Conservation (phyloP, 306 rosid species). For the Acacia melanoxylon region DNA sequence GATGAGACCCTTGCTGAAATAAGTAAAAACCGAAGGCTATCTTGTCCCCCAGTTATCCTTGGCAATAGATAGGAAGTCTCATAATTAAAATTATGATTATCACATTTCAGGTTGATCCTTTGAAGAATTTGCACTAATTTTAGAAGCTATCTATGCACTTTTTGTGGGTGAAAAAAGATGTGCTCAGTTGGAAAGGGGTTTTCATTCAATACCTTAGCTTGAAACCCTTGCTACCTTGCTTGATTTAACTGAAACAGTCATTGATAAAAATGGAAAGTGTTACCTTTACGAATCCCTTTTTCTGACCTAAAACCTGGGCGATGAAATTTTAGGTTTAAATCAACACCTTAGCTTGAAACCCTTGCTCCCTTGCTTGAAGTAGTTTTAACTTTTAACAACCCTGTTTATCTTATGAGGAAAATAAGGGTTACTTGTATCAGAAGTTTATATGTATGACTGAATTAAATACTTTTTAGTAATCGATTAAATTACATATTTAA, state of each 20-base stretch:
- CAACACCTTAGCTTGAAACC: no score
- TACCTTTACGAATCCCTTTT: neutral
- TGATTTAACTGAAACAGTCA: neutral
- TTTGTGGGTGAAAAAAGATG: neutral
- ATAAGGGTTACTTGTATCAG: no score
- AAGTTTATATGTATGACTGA: no score
- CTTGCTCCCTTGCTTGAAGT: no score
- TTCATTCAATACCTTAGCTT: neutral
- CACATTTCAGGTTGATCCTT: neutral
- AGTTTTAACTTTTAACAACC: no score
- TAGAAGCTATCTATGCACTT: neutral
- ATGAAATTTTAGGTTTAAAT: no score
- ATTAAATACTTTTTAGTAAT: no score
- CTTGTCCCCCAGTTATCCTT: neutral
- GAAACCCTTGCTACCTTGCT: neutral
- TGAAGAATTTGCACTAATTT: neutral
- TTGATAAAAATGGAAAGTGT: neutral
- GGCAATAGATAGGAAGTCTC: neutral
- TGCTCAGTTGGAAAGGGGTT: no score
- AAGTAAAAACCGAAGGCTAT: neutral
- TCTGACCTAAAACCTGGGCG: neutral
- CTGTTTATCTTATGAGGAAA: no score
- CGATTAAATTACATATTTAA: no score
- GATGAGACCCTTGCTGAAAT: neutral
- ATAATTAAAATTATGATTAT: neutral